phyloP scores from a whole-genome alignment of 306 rosid genomes.

The Abrus precatorius region DNA sequence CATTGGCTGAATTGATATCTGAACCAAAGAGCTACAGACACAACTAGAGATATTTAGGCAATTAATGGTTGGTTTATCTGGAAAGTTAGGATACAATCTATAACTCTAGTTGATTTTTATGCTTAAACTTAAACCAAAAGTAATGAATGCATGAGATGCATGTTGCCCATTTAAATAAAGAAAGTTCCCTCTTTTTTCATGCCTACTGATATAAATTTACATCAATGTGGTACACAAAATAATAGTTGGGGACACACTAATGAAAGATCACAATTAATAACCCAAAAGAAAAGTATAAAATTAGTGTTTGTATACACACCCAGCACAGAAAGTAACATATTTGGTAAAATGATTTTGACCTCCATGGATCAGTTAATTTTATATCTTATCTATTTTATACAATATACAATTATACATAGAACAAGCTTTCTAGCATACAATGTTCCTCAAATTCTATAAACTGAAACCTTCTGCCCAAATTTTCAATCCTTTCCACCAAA shows the following conservation, averaged over 20 bases:
- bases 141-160: conserved; percentile 13
- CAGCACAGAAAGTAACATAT: neutral
- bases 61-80: neutral
- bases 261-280: conserved; percentile 23
- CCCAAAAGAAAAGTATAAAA: conserved; percentile 13
- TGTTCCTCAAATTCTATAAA: conserved; percentile 33
- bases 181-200: neutral
- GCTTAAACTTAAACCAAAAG: conserved; percentile 13
- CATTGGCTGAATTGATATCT: neutral
- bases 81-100: neutral
- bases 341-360: neutral
- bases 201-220: neutral
- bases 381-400: neutral
- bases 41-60: neutral
- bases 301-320: conserved; percentile 28
- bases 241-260: neutral
- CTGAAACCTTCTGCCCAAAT: conserved; percentile 22
- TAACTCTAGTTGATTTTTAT: neutral
- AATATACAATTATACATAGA: neutral
- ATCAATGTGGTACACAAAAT: neutral
- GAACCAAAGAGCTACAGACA: conserved; percentile 16
- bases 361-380: conserved; percentile 6
- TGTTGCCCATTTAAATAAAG: conserved; percentile 31
- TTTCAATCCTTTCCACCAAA: conserved; percentile 37
- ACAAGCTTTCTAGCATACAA: conserved; percentile 31